Evolutionary conservation across 441 rosid genomes (phyloP), one percentile per base, ranked within the genome.

Genomic region (Capsella rubella): DNA sequence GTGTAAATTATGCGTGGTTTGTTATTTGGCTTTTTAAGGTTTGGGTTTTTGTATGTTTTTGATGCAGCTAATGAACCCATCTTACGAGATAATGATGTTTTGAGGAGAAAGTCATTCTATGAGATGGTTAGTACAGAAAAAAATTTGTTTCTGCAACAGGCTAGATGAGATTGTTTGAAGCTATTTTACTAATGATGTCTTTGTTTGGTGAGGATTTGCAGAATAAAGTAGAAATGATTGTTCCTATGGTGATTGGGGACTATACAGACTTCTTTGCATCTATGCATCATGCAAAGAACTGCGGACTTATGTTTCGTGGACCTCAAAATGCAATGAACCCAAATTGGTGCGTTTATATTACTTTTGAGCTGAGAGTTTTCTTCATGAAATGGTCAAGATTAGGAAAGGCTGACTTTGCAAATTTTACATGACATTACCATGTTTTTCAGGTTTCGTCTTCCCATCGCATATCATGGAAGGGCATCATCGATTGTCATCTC

Each of bases 391-490:
- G 9, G 39, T 72, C 64, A 15, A 25, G 12, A 10, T 8, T 18
- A 18, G 2, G 5, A 69, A 25, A 62, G 31, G 39, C 31, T 67
- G 43, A 62, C 34, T 64, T 32, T 67, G 57, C n/a, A 53, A 15
- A 13, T 15, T 29, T 39, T 12, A 52, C 70, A 62, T 63, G 64
- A 76, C 45, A 5, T 50, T 37, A 59, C 52, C 59, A 34, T 27
- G 8, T 69, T 74, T 65, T 81, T 37, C 84, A 95, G 97, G 99
- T 95, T 87, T 79, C 90, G 90, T 60, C 91, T 95, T 80, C 99
- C 99, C 54, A 88, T 95, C 72, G 99, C 99, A 43, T 95, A 95
- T 84, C 97, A 92, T 79, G 99, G 99, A 72, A 85, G 99, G 47
- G 97, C 96, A 51, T 95, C 99, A 66, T 92, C 99, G 65, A 63